Base-by-base conservation (phyloP, 2,329 filamentous ascomycete species). In the Alternaria novae-zelandiae region DNA sequence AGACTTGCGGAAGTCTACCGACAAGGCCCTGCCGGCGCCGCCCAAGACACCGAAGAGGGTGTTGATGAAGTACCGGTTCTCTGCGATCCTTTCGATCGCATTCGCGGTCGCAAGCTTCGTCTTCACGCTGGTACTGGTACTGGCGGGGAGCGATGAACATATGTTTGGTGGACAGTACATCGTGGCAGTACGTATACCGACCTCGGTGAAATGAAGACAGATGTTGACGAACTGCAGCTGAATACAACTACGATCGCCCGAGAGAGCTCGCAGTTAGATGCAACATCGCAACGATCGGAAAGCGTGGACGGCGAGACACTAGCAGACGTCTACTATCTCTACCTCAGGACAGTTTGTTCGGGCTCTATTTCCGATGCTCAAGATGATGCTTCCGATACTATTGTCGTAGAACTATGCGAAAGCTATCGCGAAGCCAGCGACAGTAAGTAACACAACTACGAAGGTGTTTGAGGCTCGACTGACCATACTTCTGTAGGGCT, bases 41-140 rank as follows among this genome's bases (percentile, higher is more conserved):
- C 69, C 71, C 3, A 69, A 61, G 21, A 73, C 72, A 20, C 63
- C 70, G 6, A 69, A 64, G 43, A 63, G 65, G 50, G 59, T 69
- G 8, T 64, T 73, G 64, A 57, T 60, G 58, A 71, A 68, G 41
- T 71, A 68, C 23, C 41, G 73, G 21, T 64, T 73, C n/a, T 72
- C 70, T 21, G 71, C 69, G 2, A 13, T 73, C 3, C 53, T 70
- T 21, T 51, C 67, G 1, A 57, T 72, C 7, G 21, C 61, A 25
- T 55, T 69, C 17, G 62, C 65, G 20, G 55, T 68, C 6, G 59
- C 64, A 2, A 54, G 59, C 17, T 73, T 74, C 46, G 57, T 67
- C 5, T 59, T 74, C 6, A 63, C 57, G 15, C 17, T 75, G 10
- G 54, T 73, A 13, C 59, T 74, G 28, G 28, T 70, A 23, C 17